Evolutionary conservation across 2,329 filamentous ascomycete genomes (phyloP).

Genomic region (Passalora sequoiae): DNA sequence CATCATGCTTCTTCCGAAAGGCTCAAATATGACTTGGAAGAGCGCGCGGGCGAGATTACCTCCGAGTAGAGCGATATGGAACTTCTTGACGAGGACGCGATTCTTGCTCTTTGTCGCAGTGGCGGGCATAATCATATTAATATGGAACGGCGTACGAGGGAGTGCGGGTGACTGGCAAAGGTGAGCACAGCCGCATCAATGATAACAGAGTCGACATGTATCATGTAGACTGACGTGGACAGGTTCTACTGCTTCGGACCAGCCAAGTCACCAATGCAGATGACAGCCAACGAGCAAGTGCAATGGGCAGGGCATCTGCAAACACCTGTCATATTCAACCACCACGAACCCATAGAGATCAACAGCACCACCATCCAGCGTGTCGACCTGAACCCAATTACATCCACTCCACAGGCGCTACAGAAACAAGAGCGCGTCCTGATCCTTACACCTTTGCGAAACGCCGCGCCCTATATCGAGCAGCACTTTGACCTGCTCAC

Average conservation of each 20-base stretch:
- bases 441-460: slow-evolving; percentile 86
- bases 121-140: slow-evolving; percentile 64
- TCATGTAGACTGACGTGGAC: too few relatives aligned
- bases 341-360: slow-evolving; percentile 80
- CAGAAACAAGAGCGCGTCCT: slow-evolving; percentile 81
- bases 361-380: slow-evolving; percentile 74
- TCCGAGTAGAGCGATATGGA: slow-evolving; percentile 60
- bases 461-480: slow-evolving; percentile 73
- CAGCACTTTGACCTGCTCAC: slow-evolving; percentile 92
- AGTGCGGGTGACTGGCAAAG: slow-evolving; percentile 86
- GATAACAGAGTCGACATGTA: slow-evolving; percentile 27
- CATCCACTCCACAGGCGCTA: slow-evolving; percentile 71
- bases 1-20: slow-evolving; percentile 82
- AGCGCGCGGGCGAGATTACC: slow-evolving; percentile 74
- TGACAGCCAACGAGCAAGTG: slow-evolving; percentile 84
- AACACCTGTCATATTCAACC: slow-evolving; percentile 94
- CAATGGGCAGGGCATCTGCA: slow-evolving; percentile 84
- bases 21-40: slow-evolving; percentile 88
- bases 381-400: slow-evolving; percentile 78
- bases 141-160: slow-evolving; percentile 81
- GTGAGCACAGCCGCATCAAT: slow-evolving; percentile 48
- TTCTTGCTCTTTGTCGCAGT: slow-evolving; percentile 70
- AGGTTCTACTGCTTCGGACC: slow-evolving; percentile 98
- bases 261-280: slow-evolving; percentile 89
- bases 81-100: slow-evolving; percentile 68